Base-by-base conservation (phyloP, 352 stramenopile genomes). In the Phytophthora crassamura region DNA sequence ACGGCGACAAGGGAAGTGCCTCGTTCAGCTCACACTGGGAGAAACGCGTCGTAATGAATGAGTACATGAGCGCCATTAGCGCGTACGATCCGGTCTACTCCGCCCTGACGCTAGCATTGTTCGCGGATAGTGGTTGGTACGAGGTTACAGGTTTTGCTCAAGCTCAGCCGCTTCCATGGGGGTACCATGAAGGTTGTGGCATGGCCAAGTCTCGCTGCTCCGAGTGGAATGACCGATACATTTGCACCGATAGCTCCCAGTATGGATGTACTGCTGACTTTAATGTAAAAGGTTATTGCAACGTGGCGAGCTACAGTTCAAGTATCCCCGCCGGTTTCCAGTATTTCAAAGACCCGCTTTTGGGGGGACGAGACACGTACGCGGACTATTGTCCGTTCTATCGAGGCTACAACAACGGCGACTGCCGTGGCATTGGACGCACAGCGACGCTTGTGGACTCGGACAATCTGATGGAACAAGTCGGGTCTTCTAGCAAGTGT, bases 361-460 rank as follows among this genome's bases (percentile, higher is more conserved):
- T 91, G 15, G 84, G 83, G 1, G 86, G 86, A 2, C 68, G 74
- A 16, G 83, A 93, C 48, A 72, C 80, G 14, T 94, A 80, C 40
- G 75, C 82, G 0, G 88, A 95, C 68, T 94, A 92, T 64, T 95
- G 88, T 56, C 86, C 88, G 28, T 89, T 91, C 52, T 94, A 90
- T 52, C 73, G 77, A 2, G 82, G 74, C 6, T 94, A 91, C 56
- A 90, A 79, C 61, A 94, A 93, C 41, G 86, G 86, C 2, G 88
- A 93, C 45, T 95, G 88, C 39, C 75, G 78, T 16, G 75, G 80
- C 6, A 84, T 89, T 54, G 80, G 81, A 16, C 75, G 67, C 6
- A 57, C 72, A 0, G 14, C 72, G 0, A 90, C 85, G 9, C 52
- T 75, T 2, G 35, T 65, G 0, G 68, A 88, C 46, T 54, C 76